phyloP scores from a whole-genome alignment of 2,329 filamentous ascomycete species.

The Sodiomyces alkalinus region DNA sequence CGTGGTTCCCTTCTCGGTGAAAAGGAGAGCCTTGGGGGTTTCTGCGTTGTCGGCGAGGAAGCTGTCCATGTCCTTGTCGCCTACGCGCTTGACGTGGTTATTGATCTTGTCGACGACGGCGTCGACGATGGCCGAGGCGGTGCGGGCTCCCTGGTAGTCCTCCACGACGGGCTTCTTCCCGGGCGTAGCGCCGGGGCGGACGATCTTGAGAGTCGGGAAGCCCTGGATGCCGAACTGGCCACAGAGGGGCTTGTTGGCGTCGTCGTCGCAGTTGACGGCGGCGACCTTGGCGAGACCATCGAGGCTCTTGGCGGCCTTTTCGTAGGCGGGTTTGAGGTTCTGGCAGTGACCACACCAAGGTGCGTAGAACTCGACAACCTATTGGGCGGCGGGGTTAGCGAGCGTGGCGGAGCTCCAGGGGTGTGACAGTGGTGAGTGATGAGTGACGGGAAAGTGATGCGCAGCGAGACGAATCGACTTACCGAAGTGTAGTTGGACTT shows the following conservation, averaged over 20 bases:
- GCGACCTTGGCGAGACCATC: constrained; percentile 89
- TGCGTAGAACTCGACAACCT: constrained; percentile 78
- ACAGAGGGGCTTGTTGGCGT: constrained; percentile 80
- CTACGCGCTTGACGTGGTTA: constrained; percentile 73
- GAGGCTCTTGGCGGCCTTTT: constrained; percentile 81
- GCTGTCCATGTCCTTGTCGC: constrained; percentile 60
- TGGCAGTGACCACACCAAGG: constrained; percentile 97
- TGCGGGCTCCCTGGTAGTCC: constrained; percentile 76
- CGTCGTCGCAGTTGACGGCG: constrained; percentile 89
- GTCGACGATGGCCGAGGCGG: constrained; percentile 76
- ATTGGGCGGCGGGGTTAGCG: constrained; percentile 1
- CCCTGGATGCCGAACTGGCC: constrained; percentile 76
- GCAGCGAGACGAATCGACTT: too few relatives aligned
- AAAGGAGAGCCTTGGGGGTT: constrained; percentile 72
- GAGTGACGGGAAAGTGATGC: constrained; percentile 17
- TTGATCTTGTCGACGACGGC: constrained; percentile 76
- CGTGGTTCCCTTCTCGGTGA: constrained; percentile 84
- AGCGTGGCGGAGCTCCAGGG: background rate
- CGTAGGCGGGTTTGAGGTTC: constrained; percentile 88
- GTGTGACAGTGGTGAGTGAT: background rate
- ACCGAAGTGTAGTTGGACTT: constrained; percentile 88
- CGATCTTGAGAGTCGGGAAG: constrained; percentile 91
- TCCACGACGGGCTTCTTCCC: constrained; percentile 78
- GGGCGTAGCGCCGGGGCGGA: constrained; percentile 75
- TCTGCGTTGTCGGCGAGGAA: constrained; percentile 58